Base-by-base conservation (phyloP, 2,329 filamentous ascomycete species). In the Huntiella abstrusa region DNA sequence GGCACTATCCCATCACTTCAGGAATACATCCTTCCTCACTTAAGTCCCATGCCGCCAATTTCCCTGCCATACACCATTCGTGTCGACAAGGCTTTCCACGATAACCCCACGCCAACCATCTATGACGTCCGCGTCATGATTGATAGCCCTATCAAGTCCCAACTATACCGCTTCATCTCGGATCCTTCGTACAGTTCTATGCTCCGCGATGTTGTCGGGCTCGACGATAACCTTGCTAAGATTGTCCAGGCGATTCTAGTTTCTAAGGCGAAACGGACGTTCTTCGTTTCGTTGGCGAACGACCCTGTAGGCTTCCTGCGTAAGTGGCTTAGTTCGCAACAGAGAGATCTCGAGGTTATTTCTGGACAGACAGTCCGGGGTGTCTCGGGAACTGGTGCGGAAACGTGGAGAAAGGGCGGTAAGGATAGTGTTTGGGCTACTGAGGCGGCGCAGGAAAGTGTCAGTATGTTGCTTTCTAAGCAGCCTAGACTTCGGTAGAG, bases 41-140 rank as follows among this genome's bases (percentile, higher is more conserved):
- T 95, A 47, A 75, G 71, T 28, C 76, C 84, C 2, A 71, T 95
- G 1, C 77, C 83, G 4, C 86, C 91, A 0, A 73, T 95, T 56
- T 78, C 81, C 55, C 73, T 98, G 33, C 71, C 77, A 16, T 98
- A 95, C 65, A 98, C 87, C 6, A 91, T 98, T 58, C 84, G 88
- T 49, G 82, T 95, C 36, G 91, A 98, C 60, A 71, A 84, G 55
- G 75, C 79, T 6, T 88, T 87, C 57, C 80, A 88, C 57, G 77
- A 75, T 53, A 65, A 77, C 47, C 80, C 84, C 3, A 68, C 75
- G 44, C 78, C 84, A 1, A 95, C 87, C 4, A 69, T 96, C 54
- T 95, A 95, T 65, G 88, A 96, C 60, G 71, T 98, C 41, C 78
- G 79, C 54, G 83, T 98, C 40, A 71, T 77, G 1, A 72, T 94